Evolutionary conservation across 352 stramenopile genomes (phyloP), one percentile per base, ranked within the genome.

Genomic region (Globisporangium okanoganense): DNA sequence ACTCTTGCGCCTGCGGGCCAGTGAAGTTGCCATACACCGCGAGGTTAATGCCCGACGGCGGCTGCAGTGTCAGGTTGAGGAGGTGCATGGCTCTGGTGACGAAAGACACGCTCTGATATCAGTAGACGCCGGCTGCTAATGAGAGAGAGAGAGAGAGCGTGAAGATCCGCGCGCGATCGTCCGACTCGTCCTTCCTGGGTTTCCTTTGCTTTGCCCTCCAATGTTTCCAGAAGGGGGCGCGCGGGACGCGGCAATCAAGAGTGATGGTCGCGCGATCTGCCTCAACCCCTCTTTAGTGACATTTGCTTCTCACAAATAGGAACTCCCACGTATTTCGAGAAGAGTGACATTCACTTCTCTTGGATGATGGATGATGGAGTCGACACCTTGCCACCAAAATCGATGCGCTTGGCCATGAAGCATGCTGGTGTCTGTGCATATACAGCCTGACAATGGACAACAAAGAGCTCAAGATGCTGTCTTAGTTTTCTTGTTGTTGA

Each of bases 11-110:
- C 65, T 97, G 91, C 20, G 90, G 59, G 4, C 72, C 83, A 41
- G 82, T 88, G 69, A 98, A 98, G 79, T 97, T 97, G 49, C 93
- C 93, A 62, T 97, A 97, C 0, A 92, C 79, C 45, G 88, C 82
- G 58, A 89, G 61, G 64, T 88, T 89, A 64, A 95, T 87, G 45
- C 73, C 85, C 67, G 85, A 81, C 45, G 85, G 85, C 62, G 85
- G 75, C 72, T 94, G 86, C 62, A 96, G 85, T 75, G 87, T 95
- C 38, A 96, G 73, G 73, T 95, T 94, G 36, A 96, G 79, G 22
- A 96, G 75, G 68, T 96, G 82, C 87, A 96, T 96, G 43, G 55
- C 55, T 22, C 24, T 29, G 14, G 36, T 40, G 22, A 27, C 14
- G 27, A 24, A 33, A 14, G 14, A 24, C 18, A 40, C 48, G 27